A percentile compares a stretch with the other conserved stretches of the same genome.
Conservation (phyloP, 2,329 filamentous ascomycete species). For the Exophiala bonariae region DNA sequence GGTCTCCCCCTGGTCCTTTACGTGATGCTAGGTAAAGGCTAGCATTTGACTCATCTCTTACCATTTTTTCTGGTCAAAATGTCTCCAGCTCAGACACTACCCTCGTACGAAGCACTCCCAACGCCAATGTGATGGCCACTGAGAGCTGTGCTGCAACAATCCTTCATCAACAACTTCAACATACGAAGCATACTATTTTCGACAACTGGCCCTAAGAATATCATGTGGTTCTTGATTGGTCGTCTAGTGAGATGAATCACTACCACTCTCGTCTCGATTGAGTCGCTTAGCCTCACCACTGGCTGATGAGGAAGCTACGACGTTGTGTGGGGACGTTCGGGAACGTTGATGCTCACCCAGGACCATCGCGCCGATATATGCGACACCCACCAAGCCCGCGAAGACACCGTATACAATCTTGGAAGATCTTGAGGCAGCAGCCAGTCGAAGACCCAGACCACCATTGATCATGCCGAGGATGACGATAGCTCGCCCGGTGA, state of each 20-base stretch:
- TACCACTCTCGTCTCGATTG: constrained; percentile 4
- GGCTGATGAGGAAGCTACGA: constrained; percentile 1
- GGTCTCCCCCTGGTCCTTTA: too few relatives aligned
- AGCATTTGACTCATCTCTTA: too few relatives aligned
- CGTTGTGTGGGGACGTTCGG: constrained; percentile 1
- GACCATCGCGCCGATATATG: constrained; percentile 35
- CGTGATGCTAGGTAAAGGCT: too few relatives aligned
- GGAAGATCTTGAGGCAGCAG: constrained; percentile 31
- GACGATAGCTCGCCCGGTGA: constrained; percentile 52
- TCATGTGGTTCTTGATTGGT: not conserved
- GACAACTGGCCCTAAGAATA: not conserved
- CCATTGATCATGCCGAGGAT: constrained; percentile 56
- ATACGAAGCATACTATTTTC: constrained; percentile 1
- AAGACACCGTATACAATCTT: constrained; percentile 51
- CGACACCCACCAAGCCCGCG: constrained; percentile 47
- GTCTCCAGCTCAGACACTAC: too few relatives aligned
- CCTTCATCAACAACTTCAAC: constrained; percentile 3
- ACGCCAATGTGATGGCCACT: too few relatives aligned
- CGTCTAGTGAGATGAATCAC: constrained; percentile 2
- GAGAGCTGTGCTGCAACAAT: too few relatives aligned
- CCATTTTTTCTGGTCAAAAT: too few relatives aligned
- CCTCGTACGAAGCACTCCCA: too few relatives aligned
- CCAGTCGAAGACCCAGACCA: constrained; percentile 51
- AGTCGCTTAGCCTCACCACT: not conserved
- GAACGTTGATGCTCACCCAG: constrained; percentile 6